phyloP scores from a whole-genome alignment of 495 filamentous ascomycete genomes.

The Trichoderma gamsii region DNA sequence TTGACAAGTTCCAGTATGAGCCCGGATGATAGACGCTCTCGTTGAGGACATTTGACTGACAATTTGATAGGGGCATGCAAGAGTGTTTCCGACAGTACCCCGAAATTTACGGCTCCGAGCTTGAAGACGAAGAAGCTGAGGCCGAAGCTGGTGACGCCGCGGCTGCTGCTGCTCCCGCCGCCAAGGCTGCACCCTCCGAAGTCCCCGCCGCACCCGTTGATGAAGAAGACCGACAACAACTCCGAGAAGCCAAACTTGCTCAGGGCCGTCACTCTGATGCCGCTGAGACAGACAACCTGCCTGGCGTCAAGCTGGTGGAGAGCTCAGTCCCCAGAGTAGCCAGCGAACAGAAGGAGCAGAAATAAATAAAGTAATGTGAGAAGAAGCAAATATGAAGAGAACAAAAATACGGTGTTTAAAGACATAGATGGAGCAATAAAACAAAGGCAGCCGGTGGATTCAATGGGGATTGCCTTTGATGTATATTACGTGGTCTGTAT shows the following conservation, averaged over 20 bases:
- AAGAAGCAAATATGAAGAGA: background rate
- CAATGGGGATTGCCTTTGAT: background rate
- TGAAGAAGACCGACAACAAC: background rate
- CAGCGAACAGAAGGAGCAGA: background rate
- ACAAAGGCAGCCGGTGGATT: background rate
- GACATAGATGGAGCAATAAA: background rate
- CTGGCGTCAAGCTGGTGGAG: slow-evolving; percentile 4
- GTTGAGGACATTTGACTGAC: slow-evolving; percentile 24
- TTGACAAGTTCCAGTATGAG: slow-evolving; percentile 91
- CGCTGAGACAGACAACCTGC: slow-evolving; percentile 3
- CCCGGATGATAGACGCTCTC: background rate
- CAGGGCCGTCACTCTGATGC: background rate
- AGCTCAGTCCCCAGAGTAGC: background rate
- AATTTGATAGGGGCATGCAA: slow-evolving; percentile 71
- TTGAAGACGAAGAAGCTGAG: slow-evolving; percentile 69
- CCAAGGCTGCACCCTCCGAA: background rate
- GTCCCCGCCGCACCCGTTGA: background rate
- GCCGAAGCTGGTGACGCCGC: slow-evolving; percentile 31
- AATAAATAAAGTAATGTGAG: background rate
- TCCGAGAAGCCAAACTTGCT: background rate
- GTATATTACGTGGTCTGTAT: background rate
- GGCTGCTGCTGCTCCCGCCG: slow-evolving; percentile 3
- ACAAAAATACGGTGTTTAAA: background rate
- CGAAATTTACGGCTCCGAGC: slow-evolving; percentile 85
- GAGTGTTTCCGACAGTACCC: slow-evolving; percentile 90